Conservation (phyloP, 805 yeast species). For the Wickerhamiella bombiphila region DNA sequence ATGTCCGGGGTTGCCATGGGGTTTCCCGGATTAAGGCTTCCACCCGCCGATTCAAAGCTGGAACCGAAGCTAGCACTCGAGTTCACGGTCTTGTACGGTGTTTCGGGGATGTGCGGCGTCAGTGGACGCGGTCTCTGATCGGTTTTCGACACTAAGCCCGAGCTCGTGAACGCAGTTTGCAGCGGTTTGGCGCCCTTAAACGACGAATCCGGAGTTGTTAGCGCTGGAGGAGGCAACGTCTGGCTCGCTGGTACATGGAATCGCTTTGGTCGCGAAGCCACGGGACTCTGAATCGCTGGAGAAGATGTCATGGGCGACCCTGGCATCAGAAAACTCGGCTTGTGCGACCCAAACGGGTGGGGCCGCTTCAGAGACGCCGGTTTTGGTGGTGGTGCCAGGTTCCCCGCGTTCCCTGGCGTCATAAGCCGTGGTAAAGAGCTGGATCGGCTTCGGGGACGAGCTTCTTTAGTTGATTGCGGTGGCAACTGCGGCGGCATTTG, state of each 20-base stretch:
- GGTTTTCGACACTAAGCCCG: slow-evolving; percentile 50
- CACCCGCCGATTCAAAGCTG: too few species aligned
- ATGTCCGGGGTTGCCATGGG: slow-evolving; percentile 16
- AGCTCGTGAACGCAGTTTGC: slow-evolving; percentile 66
- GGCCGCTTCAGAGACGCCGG: slow-evolving; percentile 19
- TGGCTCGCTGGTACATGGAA: not conserved
- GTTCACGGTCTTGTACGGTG: slow-evolving; percentile 55
- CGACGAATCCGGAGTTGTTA: slow-evolving; percentile 14
- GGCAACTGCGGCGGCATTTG: slow-evolving; percentile 3
- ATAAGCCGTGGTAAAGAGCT: too few species aligned
- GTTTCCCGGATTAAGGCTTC: too few species aligned
- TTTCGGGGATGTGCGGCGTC: slow-evolving; percentile 36
- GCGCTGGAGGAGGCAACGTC: not conserved
- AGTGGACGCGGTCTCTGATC: slow-evolving; percentile 25
- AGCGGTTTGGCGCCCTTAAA: slow-evolving; percentile 60
- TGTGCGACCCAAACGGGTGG: slow-evolving; percentile 13
- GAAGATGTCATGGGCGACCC: slow-evolving; percentile 1
- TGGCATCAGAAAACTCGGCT: not conserved
- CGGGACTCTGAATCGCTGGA: slow-evolving; percentile 2
- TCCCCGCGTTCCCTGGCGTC: too few species aligned
- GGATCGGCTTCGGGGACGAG: too few species aligned
- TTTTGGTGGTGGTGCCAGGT: too few species aligned
- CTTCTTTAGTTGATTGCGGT: slow-evolving; percentile 6
- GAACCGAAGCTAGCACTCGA: too few species aligned
- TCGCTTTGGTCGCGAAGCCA: slow-evolving; percentile 1